Evolutionary conservation across 805 yeast genomes (phyloP).

Genomic region (Ogataea minuta): DNA sequence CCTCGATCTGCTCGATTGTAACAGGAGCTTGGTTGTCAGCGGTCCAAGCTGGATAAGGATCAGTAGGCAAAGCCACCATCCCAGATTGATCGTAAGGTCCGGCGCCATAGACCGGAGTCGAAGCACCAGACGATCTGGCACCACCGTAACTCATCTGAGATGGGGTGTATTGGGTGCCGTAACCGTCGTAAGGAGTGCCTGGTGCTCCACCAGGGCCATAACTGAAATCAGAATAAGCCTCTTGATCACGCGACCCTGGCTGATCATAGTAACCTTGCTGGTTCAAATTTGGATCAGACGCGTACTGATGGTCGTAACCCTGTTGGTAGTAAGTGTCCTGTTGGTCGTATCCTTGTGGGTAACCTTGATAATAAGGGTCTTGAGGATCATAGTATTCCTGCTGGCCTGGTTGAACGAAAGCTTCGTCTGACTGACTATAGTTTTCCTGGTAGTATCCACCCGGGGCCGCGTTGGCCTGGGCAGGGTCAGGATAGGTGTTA

Average conservation of each 20-base stretch:
- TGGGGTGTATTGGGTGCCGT: slow-evolving; percentile 59
- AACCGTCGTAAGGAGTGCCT: slow-evolving; percentile 66
- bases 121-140: slow-evolving; percentile 86
- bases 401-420: slow-evolving; percentile 25
- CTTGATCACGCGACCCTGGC: slow-evolving; percentile 49
- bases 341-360: slow-evolving; percentile 26
- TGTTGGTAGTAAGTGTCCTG: slow-evolving; percentile 36
- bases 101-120: slow-evolving; percentile 72
- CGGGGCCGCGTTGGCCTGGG: slow-evolving; percentile 27
- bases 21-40: slow-evolving; percentile 92
- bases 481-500: slow-evolving; percentile 42
- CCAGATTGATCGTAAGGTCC: slow-evolving; percentile 41
- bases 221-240: slow-evolving; percentile 59
- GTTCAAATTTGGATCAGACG: slow-evolving; percentile 31
- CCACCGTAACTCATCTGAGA: slow-evolving; percentile 87
- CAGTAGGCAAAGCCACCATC: slow-evolving; percentile 70
- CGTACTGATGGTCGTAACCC: slow-evolving; percentile 52
- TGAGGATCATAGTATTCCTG: slow-evolving; percentile 32
- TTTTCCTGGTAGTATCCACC: slow-evolving; percentile 30
- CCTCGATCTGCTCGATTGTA: slow-evolving; percentile 81
- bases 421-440: slow-evolving; percentile 26
- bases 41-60: slow-evolving; percentile 99
- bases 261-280: slow-evolving; percentile 55
- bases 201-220: slow-evolving; percentile 59
- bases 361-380: slow-evolving; percentile 38